A percentile compares a stretch with the other conserved stretches of the same genome.
Conservation (phyloP, 345 rosid species). For the Citrus mangshanensis region DNA sequence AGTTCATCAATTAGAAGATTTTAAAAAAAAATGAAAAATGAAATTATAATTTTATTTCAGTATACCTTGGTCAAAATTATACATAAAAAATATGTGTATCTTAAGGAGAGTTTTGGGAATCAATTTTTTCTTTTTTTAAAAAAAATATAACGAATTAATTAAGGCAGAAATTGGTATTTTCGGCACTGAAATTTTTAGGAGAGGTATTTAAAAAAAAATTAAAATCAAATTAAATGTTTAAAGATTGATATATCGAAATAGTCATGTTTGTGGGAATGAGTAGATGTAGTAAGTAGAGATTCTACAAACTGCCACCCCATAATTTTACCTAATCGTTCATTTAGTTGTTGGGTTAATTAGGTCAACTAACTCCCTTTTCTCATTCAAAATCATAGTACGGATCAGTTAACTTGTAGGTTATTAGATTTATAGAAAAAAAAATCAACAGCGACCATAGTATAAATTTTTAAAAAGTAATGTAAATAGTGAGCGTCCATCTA, state of each 20-base stretch:
- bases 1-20: neutral
- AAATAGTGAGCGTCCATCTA: too few species aligned
- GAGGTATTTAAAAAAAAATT: too few species aligned
- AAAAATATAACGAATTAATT: too few species aligned
- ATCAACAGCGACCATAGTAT: neutral
- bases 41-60: neutral
- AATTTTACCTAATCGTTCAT: neutral
- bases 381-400: neutral
- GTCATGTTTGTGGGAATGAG: neutral
- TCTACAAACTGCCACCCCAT: neutral
- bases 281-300: neutral
- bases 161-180: too few species aligned
- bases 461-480: too few species aligned
- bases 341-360: neutral
- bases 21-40: neutral
- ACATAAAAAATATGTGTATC: neutral
- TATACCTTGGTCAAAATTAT: neutral
- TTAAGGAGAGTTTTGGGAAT: too few species aligned
- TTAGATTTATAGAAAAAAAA: neutral
- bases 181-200: too few species aligned
- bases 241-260: neutral
- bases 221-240: neutral
- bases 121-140: too few species aligned
- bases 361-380: neutral
- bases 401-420: neutral